Conservation (phyloP, 164 flowering plant genomes). For the Akebia trifoliata region DNA sequence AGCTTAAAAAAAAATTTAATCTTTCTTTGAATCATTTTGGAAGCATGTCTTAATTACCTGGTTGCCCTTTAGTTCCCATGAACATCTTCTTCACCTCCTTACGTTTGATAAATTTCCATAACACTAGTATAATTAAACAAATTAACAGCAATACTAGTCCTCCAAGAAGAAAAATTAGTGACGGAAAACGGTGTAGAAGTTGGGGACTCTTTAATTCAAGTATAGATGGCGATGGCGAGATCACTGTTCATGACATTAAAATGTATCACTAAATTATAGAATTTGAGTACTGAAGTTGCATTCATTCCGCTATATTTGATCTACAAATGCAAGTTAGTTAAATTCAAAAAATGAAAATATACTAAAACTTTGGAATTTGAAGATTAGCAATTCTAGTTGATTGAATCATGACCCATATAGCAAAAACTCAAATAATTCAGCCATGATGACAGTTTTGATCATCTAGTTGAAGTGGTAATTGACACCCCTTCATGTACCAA, state of each 20-base stretch:
- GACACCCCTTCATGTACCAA: too few species aligned
- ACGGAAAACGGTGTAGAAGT: constrained; percentile 9
- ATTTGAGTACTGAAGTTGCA: neutral
- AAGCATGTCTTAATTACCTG: constrained; percentile 20
- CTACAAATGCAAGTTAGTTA: neutral
- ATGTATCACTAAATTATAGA: neutral
- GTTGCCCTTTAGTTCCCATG: constrained; percentile 4
- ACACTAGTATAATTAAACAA: constrained; percentile 32
- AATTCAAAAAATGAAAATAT: neutral
- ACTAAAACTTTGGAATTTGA: neutral
- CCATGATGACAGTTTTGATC: too few species aligned
- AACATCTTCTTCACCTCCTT: constrained; percentile 19
- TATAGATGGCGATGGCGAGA: constrained; percentile 20
- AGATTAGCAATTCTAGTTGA: neutral
- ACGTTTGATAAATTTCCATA: constrained; percentile 29
- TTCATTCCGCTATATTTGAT: neutral
- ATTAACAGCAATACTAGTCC: constrained; percentile 30
- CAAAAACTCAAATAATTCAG: too few species aligned
- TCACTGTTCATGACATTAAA: constrained; percentile 11
- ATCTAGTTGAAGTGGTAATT: too few species aligned
- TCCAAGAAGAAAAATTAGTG: constrained; percentile 42
- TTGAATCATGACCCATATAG: too few species aligned
- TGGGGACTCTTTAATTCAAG: constrained; percentile 5
- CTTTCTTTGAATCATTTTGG: neutral
- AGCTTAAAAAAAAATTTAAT: neutral